These are phyloP conservation scores for Myochromella boudieri DNA, from an alignment of 768 basidiomycete genomes.

Conservation along the genomic window DNA sequence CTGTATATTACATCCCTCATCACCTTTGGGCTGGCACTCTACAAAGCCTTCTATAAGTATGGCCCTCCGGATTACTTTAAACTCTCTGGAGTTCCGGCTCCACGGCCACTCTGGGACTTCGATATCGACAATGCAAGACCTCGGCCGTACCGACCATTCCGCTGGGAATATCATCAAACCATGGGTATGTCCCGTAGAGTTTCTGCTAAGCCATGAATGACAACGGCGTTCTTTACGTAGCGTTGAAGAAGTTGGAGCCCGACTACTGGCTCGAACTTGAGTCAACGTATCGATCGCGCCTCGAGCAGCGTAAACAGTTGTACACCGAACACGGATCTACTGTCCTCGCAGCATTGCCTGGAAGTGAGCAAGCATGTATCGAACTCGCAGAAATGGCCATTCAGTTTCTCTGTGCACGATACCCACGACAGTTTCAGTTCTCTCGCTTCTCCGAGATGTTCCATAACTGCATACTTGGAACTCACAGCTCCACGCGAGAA, in stretches of 20 bases:
- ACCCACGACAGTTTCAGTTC: conserved; percentile 50
- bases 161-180: conserved; percentile 57
- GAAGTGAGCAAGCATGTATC: conserved; percentile 45
- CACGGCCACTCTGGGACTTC: conserved; percentile 41
- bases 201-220: background rate
- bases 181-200: conserved; percentile 49
- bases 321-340: conserved; percentile 36
- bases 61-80: conserved; percentile 34
- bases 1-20: too few relatives aligned
- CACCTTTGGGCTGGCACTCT: background rate
- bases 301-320: conserved; percentile 41
- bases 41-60: background rate
- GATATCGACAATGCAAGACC: conserved; percentile 41
- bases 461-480: conserved; percentile 40
- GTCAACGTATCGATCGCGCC: conserved; percentile 44
- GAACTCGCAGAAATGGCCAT: conserved; percentile 59
- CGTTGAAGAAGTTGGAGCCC: conserved; percentile 47
- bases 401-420: conserved; percentile 56
- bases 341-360: conserved; percentile 46
- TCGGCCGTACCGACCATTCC: conserved; percentile 55
- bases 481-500: conserved; percentile 24
- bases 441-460: conserved; percentile 35
- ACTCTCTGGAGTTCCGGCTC: conserved; percentile 43
- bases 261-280: conserved; percentile 61
- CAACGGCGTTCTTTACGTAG: conserved; percentile 21